phyloP scores from a whole-genome alignment of 2,329 filamentous ascomycete genomes.

The Ceratocystis variospora region DNA sequence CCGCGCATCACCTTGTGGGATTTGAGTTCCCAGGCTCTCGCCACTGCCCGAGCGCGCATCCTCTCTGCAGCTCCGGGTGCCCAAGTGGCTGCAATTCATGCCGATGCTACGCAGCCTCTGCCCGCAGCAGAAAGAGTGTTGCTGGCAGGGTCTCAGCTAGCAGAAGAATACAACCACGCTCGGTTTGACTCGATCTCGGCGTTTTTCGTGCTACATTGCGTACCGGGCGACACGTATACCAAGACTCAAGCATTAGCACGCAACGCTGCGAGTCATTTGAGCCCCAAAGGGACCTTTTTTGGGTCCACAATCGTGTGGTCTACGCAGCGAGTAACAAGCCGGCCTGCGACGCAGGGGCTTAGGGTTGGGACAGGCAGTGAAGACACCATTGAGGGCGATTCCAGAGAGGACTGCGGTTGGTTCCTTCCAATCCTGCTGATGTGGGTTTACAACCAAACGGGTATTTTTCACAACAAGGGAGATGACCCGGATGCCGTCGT shows the following conservation, averaged over 20 bases:
- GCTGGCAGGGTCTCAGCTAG: background rate
- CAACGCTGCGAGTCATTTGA: constrained; percentile 19
- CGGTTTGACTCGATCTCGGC: constrained; percentile 18
- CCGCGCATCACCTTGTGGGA: constrained; percentile 28
- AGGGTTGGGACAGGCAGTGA: background rate
- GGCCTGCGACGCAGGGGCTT: constrained; percentile 12
- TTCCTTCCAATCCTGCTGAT: constrained; percentile 20
- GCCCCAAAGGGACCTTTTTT: constrained; percentile 21
- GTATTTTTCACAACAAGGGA: constrained; percentile 30
- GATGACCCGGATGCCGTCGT: constrained; percentile 28
- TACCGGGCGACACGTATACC: constrained; percentile 12
- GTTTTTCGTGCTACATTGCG: constrained; percentile 14
- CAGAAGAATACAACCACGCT: constrained; percentile 19
- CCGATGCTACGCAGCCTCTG: constrained; percentile 31
- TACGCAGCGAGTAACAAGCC: constrained; percentile 9
- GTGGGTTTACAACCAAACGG: constrained; percentile 26
- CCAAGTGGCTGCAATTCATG: constrained; percentile 23
- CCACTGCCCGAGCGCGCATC: constrained; percentile 24
- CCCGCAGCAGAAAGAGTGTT: constrained; percentile 20
- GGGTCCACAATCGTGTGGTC: constrained; percentile 23
- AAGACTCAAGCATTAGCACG: constrained; percentile 18
- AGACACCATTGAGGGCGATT: constrained; percentile 1
- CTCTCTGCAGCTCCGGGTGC: constrained; percentile 14
- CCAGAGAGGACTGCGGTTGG: background rate
- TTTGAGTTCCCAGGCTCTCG: constrained; percentile 27